Percentiles rank a stretch among this genome's conserved stretches.
Conservation (phyloP, 1,284 basidiomycete species). For the Takashimella koratensis region DNA sequence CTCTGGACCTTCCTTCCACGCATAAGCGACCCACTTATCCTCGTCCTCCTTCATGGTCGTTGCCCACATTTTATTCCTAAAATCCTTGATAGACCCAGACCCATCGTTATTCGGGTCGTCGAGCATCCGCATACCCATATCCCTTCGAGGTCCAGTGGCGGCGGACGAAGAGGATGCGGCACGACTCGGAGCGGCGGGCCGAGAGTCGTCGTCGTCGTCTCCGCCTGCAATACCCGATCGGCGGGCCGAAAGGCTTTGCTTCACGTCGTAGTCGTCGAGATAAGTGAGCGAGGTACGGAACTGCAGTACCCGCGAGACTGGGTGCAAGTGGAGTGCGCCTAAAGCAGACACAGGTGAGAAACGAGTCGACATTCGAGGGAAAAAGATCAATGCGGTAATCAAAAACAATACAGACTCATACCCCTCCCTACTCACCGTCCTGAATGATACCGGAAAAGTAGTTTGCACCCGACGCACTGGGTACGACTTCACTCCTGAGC, state of each 20-base stretch:
- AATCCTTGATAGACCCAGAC: conserved; percentile 45
- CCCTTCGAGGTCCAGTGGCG: neutral
- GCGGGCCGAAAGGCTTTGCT: conserved; percentile 9
- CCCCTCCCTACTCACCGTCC: conserved; percentile 43
- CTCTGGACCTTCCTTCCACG: conserved; percentile 36
- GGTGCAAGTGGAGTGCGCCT: conserved; percentile 47
- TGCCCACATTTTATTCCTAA: conserved; percentile 46
- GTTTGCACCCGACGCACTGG: conserved; percentile 28
- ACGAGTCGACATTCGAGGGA: too few species aligned
- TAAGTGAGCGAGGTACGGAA: conserved; percentile 44
- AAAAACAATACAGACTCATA: neutral
- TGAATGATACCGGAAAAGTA: conserved; percentile 42
- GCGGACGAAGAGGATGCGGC: neutral
- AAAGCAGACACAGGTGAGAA: neutral
- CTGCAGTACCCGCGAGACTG: conserved; percentile 38
- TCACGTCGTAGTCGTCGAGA: conserved; percentile 37
- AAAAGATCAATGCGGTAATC: neutral
- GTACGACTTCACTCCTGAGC: conserved; percentile 38
- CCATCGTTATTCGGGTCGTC: conserved; percentile 46
- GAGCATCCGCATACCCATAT: conserved; percentile 8
- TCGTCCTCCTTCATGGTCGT: conserved; percentile 35
- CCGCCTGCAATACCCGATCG: neutral
- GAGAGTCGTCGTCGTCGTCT: conserved; percentile 29
- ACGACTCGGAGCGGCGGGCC: neutral
- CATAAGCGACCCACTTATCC: conserved; percentile 44